Base-by-base conservation (phyloP, 2,329 filamentous ascomycete species). In the Pseudopithomyces maydicus region DNA sequence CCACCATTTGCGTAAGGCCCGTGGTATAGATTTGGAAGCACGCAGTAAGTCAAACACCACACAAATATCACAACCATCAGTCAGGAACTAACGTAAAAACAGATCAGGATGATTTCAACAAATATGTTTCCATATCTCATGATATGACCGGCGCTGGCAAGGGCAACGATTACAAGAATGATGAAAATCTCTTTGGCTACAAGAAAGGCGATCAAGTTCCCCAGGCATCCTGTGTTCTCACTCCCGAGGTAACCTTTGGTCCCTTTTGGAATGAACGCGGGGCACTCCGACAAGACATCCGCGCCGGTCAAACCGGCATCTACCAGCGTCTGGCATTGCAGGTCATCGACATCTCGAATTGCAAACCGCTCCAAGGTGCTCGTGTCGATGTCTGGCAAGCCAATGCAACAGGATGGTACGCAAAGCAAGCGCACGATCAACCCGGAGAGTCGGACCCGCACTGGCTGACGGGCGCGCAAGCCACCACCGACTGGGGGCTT, bases 341-440 rank as follows among this genome's bases (percentile, higher is more conserved):
- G 65, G 71, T 84, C 38, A 74, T 84, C 43, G 81, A 84, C 56
- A 73, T 82, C 20, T 65, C 73, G 20, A 83, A 81, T 1, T 84
- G 82, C 70, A 68, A 80, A 60, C 77, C 79, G 4, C 74, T 83
- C 2, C 68, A 77, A 3, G 69, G 79, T 46, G 73, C 77, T 6
- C 79, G 75, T 45, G 64, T 83, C 12, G 81, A 84, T 58, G 77
- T 82, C 57, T 84, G 82, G 81, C 55, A 70, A 79, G 78, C 78
- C 43, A 73, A 75, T 62, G 64, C 62, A 6, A 57, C 62, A 14
- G 73, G 67, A 6, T 11, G 19, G 14, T 65, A 64, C 46, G 59
- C 46, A 12, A 39, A 39, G 35, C 19, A 49, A 17, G 20, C 29
- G 1, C 33, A 22, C 12, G 44, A 56, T 43, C 17, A 45, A 4